Percentiles rank a stretch among this genome's conserved stretches.
Evolutionary conservation across 2,329 filamentous ascomycete species (phyloP).

Genomic region (Mollisiaceae sp.): DNA sequence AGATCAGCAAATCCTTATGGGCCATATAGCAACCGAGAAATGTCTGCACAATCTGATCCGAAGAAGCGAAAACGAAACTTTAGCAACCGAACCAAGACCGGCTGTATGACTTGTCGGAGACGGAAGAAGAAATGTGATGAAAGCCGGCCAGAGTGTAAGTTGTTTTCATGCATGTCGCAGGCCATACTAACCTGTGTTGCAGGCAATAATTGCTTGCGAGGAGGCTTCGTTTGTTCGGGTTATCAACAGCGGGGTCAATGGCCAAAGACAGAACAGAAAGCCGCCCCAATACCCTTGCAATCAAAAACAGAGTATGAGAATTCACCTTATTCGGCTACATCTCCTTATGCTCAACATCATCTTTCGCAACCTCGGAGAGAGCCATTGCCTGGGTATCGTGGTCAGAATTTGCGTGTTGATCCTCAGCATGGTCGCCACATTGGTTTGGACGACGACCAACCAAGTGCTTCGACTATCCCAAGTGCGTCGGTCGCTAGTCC

Average conservation of each 20-base stretch:
- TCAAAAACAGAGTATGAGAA: constrained; percentile 72
- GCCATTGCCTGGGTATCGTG: constrained; percentile 63
- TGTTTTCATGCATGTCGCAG: neutral
- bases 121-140: constrained; percentile 99
- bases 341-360: constrained; percentile 54
- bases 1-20: constrained; percentile 44
- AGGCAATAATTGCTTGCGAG: constrained; percentile 90
- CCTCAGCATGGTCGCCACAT: constrained; percentile 60
- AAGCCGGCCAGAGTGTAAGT: constrained; percentile 87
- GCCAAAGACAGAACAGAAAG: constrained; percentile 76
- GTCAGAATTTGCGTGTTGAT: constrained; percentile 66
- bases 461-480: constrained; percentile 62
- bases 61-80: constrained; percentile 82
- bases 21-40: constrained; percentile 42
- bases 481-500: constrained; percentile 63
- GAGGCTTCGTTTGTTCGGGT: constrained; percentile 88
- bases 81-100: constrained; percentile 94
- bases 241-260: constrained; percentile 82
- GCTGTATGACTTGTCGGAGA: constrained; percentile 88
- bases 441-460: constrained; percentile 61
- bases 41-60: constrained; percentile 59
- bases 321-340: constrained; percentile 61
- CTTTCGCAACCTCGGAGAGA: constrained; percentile 52
- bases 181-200: constrained; percentile 19
- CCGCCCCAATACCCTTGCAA: constrained; percentile 75